Percentiles rank a stretch among this genome's conserved stretches.
phyloP scores from a whole-genome alignment of 2,329 filamentous ascomycete species.

The Parafenestella ontariensis region DNA sequence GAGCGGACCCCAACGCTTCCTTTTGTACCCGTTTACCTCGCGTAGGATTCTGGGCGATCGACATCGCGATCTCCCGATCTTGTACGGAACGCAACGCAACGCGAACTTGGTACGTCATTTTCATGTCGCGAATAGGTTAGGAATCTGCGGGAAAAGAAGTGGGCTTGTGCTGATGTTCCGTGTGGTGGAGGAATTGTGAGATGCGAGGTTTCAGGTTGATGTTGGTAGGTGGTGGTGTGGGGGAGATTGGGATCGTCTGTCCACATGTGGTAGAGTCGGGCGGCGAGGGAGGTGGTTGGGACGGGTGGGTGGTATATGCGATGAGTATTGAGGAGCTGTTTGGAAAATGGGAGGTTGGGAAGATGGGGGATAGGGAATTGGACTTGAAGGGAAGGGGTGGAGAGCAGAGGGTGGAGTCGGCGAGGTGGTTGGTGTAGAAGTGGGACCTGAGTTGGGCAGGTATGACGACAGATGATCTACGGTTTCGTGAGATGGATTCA shows the following conservation, averaged over 20 bases:
- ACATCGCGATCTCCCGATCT: constrained; percentile 1
- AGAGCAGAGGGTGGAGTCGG: not conserved
- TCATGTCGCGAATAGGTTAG: not conserved
- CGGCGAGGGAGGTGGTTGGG: not conserved
- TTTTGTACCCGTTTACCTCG: too few species aligned
- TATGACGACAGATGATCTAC: constrained; percentile 12
- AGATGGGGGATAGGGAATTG: not conserved
- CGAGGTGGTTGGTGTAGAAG: not conserved
- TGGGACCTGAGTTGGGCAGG: not conserved
- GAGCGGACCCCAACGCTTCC: too few species aligned
- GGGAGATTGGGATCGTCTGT: not conserved
- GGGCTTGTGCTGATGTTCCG: too few species aligned
- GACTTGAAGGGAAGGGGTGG: not conserved
- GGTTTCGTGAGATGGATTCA: not conserved
- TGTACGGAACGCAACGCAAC: not conserved
- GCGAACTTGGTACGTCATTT: too few species aligned
- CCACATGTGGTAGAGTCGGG: too few species aligned
- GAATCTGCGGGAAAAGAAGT: not conserved
- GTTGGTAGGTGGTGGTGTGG: not conserved
- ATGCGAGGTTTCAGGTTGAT: not conserved
- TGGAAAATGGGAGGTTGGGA: not conserved
- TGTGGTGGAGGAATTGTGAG: too few species aligned
- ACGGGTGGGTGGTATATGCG: not conserved
- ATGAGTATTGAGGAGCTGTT: too few species aligned
- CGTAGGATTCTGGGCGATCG: too few species aligned